These are phyloP conservation scores for Camelina sativa DNA, from an alignment of 345 rosid species.

Conservation along the genomic window DNA sequence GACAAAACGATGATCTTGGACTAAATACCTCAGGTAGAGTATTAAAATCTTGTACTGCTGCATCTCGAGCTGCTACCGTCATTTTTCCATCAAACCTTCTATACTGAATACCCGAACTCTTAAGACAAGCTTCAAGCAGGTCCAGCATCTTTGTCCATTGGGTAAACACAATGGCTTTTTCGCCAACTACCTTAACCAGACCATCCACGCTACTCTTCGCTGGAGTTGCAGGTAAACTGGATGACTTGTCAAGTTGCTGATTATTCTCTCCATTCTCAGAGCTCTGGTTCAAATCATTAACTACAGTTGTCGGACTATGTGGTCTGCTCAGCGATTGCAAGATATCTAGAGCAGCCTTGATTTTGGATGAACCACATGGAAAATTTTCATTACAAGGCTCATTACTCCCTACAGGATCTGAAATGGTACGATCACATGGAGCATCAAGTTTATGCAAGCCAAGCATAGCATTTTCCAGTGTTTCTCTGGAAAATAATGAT, in stretches of 20 bases:
- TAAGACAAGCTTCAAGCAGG: slow-evolving; percentile 77
- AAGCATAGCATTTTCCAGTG: slow-evolving; percentile 45
- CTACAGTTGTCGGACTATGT: slow-evolving; percentile 6
- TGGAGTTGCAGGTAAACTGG: slow-evolving; percentile 38
- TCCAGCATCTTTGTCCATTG: slow-evolving; percentile 99
- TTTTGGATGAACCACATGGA: slow-evolving; percentile 71
- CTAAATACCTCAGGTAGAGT: slow-evolving; percentile 79
- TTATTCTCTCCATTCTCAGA: slow-evolving; percentile 34
- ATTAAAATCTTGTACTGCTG: slow-evolving; percentile 95
- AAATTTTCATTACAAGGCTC: slow-evolving; percentile 37
- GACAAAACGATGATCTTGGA: not conserved
- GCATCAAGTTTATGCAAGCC: slow-evolving; percentile 15
- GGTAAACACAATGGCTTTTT: slow-evolving; percentile 91
- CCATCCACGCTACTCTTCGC: slow-evolving; percentile 33
- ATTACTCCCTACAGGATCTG: slow-evolving; percentile 44
- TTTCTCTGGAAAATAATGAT: slow-evolving; percentile 61
- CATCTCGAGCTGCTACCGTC: slow-evolving; percentile 93
- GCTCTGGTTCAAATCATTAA: slow-evolving; percentile 38
- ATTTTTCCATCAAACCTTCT: slow-evolving; percentile 98
- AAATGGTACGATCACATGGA: slow-evolving; percentile 48
- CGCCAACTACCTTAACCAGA: slow-evolving; percentile 53
- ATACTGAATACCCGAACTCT: slow-evolving; percentile 69
- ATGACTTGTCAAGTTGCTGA: slow-evolving; percentile 6
- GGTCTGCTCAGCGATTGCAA: slow-evolving; percentile 62
- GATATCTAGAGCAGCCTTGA: slow-evolving; percentile 79